Conservation (phyloP, 2,329 filamentous ascomycete species). For the Aspergillus fumigatiaffinis region DNA sequence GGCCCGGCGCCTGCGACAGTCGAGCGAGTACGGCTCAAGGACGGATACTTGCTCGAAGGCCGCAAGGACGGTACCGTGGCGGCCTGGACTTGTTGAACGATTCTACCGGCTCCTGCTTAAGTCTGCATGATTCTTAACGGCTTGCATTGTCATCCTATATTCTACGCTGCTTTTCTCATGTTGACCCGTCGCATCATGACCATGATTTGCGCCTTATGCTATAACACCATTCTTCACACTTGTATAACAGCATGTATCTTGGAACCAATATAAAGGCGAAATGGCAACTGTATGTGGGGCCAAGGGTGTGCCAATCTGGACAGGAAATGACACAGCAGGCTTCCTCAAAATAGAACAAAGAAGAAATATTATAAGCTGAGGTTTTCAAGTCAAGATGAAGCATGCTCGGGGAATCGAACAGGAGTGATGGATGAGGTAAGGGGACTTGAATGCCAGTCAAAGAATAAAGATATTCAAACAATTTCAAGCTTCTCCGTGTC, state of each 20-base stretch:
- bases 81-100: slow-evolving; percentile 71
- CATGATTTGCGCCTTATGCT: background rate
- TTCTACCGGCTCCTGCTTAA: background rate
- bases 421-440: no score
- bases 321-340: background rate
- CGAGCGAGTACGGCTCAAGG: slow-evolving; percentile 83
- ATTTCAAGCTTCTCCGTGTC: no score
- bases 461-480: no score
- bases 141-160: background rate
- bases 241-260: slow-evolving; percentile 1
- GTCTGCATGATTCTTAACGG: background rate
- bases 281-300: background rate
- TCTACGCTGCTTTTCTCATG: background rate
- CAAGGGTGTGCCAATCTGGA: background rate
- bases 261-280: slow-evolving; percentile 1
- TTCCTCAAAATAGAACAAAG: background rate
- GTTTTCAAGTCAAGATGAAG: background rate
- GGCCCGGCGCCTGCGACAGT: slow-evolving; percentile 65
- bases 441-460: no score
- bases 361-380: background rate
- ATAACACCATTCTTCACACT: background rate
- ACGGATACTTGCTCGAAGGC: slow-evolving; percentile 91
- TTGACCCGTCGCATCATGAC: background rate
- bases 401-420: no score
- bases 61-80: slow-evolving; percentile 82